phyloP scores from a whole-genome alignment of 2,329 filamentous ascomycete genomes.

The Aspergillus nomiae region DNA sequence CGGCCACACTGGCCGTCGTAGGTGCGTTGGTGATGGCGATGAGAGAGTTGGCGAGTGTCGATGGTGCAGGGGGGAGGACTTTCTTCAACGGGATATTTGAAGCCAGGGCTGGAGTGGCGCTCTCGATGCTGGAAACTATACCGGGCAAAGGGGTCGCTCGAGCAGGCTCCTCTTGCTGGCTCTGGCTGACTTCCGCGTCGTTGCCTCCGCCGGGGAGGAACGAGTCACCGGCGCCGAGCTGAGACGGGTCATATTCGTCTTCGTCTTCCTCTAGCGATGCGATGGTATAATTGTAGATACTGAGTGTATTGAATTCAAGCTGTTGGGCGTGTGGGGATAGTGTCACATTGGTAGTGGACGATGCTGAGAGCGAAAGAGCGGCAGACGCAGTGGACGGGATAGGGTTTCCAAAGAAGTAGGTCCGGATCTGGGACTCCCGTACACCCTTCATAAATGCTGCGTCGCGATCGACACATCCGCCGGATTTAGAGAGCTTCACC shows the following conservation, averaged over 20 bases:
- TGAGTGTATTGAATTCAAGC: conserved; percentile 73
- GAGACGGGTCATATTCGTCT: conserved; percentile 46
- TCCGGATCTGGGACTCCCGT: conserved; percentile 76
- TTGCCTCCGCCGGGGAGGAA: conserved; percentile 38
- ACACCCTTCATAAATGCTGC: conserved; percentile 71
- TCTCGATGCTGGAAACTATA: conserved; percentile 22
- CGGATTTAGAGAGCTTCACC: conserved; percentile 78
- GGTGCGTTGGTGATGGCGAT: conserved; percentile 82
- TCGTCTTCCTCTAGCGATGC: conserved; percentile 56
- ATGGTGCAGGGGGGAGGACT: conserved; percentile 62
- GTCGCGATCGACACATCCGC: conserved; percentile 78
- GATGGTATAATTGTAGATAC: conserved; percentile 70
- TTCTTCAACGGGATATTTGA: conserved; percentile 54
- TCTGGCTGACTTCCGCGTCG: conserved; percentile 24
- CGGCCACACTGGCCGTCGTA: conserved; percentile 67
- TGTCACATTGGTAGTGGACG: conserved; percentile 60
- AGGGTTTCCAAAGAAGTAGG: conserved; percentile 89
- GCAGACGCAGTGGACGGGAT: conserved; percentile 41
- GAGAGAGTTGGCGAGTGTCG: conserved; percentile 72
- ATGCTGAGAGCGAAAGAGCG: conserved; percentile 36
- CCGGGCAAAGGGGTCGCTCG: conserved; percentile 26
- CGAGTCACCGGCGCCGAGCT: conserved; percentile 33
- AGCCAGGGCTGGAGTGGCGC: conserved; percentile 18
- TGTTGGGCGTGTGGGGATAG: conserved; percentile 87
- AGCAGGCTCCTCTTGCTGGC: conserved; percentile 21